These are phyloP conservation scores for Hemisphaericaspora lyxosophila DNA, from an alignment of 1,139 yeast genomes.

Conservation along the genomic window DNA sequence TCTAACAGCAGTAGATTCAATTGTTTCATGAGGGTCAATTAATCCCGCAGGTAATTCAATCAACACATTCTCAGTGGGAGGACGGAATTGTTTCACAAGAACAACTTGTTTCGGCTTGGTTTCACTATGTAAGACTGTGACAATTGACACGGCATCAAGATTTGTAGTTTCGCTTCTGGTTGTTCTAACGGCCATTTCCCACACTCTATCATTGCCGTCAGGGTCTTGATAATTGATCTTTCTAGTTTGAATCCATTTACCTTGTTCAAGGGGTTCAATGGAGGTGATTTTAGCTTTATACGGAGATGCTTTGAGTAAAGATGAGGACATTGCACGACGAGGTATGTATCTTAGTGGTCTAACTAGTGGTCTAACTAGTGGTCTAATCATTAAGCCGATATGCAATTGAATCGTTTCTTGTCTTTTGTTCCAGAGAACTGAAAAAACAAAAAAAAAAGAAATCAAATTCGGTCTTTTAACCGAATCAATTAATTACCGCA, in stretches of 20 bases:
- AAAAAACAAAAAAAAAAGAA: no score
- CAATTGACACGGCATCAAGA: conserved; percentile 86
- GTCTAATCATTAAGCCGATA: conserved; percentile 8
- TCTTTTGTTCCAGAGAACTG: no score
- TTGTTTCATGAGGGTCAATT: conserved; percentile 77
- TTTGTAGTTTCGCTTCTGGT: conserved; percentile 69
- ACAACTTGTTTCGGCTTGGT: conserved; percentile 53
- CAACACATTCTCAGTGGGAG: conserved; percentile 85
- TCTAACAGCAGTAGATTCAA: conserved; percentile 79
- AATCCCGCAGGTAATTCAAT: conserved; percentile 96
- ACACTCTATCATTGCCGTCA: conserved; percentile 60
- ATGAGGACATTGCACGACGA: conserved; percentile 15
- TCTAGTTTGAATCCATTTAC: conserved; percentile 49
- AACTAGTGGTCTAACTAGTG: not conserved
- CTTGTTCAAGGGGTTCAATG: conserved; percentile 30
- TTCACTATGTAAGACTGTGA: conserved; percentile 62
- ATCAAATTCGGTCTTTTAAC: no score
- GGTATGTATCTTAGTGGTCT: conserved; percentile 1
- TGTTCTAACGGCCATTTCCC: conserved; percentile 90
- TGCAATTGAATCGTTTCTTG: no score
- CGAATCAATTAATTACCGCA: no score
- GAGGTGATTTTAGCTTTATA: conserved; percentile 34
- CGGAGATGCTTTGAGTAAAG: conserved; percentile 31
- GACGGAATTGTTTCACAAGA: conserved; percentile 85
- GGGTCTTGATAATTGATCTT: conserved; percentile 74